These are phyloP conservation scores for Suillus weaverae DNA, from an alignment of 768 basidiomycete species.

Conservation along the genomic window DNA sequence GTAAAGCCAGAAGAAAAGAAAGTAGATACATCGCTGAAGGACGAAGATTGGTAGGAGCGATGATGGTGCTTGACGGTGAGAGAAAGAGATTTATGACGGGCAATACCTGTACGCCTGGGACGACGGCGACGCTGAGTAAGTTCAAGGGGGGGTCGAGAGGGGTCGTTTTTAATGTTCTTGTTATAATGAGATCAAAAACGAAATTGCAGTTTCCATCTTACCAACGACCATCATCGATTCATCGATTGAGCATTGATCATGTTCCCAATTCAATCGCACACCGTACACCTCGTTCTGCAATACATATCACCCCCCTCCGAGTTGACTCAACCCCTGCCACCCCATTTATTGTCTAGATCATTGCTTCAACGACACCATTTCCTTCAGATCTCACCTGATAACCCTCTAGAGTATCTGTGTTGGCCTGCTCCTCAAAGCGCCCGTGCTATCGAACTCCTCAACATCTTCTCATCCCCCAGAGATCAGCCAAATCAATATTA, in stretches of 20 bases:
- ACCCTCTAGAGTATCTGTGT: slow-evolving; percentile 57
- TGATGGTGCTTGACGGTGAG: background rate
- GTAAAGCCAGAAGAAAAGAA: slow-evolving; percentile 32
- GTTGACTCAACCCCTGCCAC: slow-evolving; percentile 51
- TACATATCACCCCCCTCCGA: slow-evolving; percentile 56
- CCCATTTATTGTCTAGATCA: slow-evolving; percentile 57
- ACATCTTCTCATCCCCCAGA: slow-evolving; percentile 33
- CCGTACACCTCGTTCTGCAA: slow-evolving; percentile 51
- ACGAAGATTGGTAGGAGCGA: background rate
- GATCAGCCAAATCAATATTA: slow-evolving; percentile 29
- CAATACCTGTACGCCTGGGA: background rate
- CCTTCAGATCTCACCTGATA: slow-evolving; percentile 51
- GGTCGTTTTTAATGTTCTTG: slow-evolving; percentile 10
- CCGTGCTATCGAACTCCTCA: slow-evolving; percentile 45
- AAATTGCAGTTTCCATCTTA: background rate
- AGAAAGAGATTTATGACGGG: background rate
- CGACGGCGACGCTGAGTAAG: background rate
- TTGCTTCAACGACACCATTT: slow-evolving; percentile 67
- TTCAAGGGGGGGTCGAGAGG: slow-evolving; percentile 9
- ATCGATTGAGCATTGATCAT: slow-evolving; percentile 22
- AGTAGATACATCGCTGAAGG: slow-evolving; percentile 24
- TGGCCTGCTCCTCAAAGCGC: slow-evolving; percentile 54
- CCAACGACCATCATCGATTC: background rate
- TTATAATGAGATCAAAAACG: background rate
- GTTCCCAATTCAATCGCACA: slow-evolving; percentile 35